phyloP scores from a whole-genome alignment of 192 early-diverging fungal genomes.

The Coemansia sp. region DNA sequence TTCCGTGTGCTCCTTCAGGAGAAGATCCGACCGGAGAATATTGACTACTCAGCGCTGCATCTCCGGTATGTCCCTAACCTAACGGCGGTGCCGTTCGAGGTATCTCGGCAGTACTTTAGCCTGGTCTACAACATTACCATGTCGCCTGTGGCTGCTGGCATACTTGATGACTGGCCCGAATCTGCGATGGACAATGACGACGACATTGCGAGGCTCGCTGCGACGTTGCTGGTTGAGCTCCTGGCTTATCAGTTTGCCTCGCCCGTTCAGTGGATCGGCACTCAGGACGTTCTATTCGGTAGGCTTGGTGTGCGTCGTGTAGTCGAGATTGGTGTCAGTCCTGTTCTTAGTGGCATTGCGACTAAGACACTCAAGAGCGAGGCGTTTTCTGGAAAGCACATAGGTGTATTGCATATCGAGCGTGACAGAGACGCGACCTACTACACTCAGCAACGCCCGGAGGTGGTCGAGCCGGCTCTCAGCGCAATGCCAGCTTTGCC shows the following conservation, averaged over 20 bases:
- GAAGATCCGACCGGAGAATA: constrained; percentile 71
- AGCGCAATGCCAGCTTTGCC: not conserved
- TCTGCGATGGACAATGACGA: constrained; percentile 51
- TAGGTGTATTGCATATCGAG: constrained; percentile 15
- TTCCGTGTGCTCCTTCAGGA: constrained; percentile 85
- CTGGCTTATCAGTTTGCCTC: constrained; percentile 92
- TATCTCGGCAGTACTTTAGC: constrained; percentile 76
- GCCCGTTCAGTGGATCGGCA: constrained; percentile 94
- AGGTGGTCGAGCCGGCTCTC: not conserved
- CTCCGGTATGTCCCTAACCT: constrained; percentile 93
- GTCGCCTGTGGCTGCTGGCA: constrained; percentile 65
- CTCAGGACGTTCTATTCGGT: constrained; percentile 80
- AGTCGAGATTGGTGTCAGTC: constrained; percentile 87
- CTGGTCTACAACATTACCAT: constrained; percentile 68
- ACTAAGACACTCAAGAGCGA: constrained; percentile 42
- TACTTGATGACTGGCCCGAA: constrained; percentile 70
- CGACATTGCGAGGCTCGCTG: constrained; percentile 70
- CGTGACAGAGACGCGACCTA: constrained; percentile 22
- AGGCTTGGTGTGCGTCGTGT: constrained; percentile 75
- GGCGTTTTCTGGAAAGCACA: not conserved
- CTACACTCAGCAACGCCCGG: constrained; percentile 2
- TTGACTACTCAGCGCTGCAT: constrained; percentile 66
- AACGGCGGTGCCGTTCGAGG: constrained; percentile 85
- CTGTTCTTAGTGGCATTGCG: constrained; percentile 87
- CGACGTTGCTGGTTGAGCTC: constrained; percentile 82